Evolutionary conservation across 1,139 yeast genomes (phyloP).

Genomic region (Meyerozyma athensensis): DNA sequence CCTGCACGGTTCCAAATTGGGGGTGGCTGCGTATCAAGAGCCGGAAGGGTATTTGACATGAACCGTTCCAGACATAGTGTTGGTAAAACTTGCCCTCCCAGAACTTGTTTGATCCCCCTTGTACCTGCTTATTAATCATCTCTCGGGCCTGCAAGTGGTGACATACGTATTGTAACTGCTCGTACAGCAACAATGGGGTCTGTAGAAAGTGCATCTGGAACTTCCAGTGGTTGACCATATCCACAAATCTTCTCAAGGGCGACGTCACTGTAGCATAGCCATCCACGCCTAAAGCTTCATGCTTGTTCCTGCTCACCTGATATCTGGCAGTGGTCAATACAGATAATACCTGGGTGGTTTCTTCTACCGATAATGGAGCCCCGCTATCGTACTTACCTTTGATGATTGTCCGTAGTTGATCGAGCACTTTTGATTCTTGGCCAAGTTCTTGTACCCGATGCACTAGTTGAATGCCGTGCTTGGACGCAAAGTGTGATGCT

Average conservation of each 20-base stretch:
- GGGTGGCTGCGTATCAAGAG: slow-evolving; percentile 26
- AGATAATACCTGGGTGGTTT: slow-evolving; percentile 17
- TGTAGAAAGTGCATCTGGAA: slow-evolving; percentile 25
- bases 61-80: slow-evolving; percentile 20
- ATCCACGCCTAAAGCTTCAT: slow-evolving; percentile 60
- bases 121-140: slow-evolving; percentile 22
- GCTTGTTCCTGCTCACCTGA: slow-evolving; percentile 38
- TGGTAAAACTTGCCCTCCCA: slow-evolving; percentile 38
- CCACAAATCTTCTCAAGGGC: slow-evolving; percentile 84
- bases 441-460: slow-evolving; percentile 40
- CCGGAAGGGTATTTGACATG: slow-evolving; percentile 20
- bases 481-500: slow-evolving; percentile 48
- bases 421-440: slow-evolving; percentile 19
- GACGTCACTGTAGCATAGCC: slow-evolving; percentile 79
- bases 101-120: slow-evolving; percentile 25
- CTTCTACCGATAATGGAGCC: slow-evolving; percentile 14
- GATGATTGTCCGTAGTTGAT: slow-evolving; percentile 39
- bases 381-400: slow-evolving; percentile 19
- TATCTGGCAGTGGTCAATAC: slow-evolving; percentile 29
- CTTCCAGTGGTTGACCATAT: slow-evolving; percentile 71
- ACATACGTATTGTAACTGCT: slow-evolving; percentile 17
- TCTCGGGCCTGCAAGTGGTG: slow-evolving; percentile 32
- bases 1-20: slow-evolving; percentile 22
- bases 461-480: slow-evolving; percentile 51
- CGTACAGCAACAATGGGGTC: slow-evolving; percentile 7